Evolutionary conservation across 2,329 filamentous ascomycete species (phyloP).

Genomic region (Chaetomiaceae sp.): DNA sequence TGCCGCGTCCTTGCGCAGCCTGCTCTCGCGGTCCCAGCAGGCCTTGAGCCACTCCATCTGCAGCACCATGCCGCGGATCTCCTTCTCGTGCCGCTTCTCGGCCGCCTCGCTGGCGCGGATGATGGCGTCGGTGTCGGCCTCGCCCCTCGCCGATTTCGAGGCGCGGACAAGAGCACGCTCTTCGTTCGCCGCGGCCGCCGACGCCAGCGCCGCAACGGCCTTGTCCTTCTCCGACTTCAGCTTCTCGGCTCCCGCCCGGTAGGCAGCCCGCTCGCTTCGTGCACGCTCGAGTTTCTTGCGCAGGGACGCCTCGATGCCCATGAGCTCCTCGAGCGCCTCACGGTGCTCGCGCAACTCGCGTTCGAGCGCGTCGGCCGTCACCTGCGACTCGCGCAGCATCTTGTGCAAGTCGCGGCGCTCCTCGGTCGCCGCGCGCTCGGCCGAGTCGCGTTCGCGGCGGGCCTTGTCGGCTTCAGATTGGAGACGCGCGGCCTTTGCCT

Average conservation of each 20-base stretch:
- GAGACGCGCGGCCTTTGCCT: slow-evolving; percentile 61
- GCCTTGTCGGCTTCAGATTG: slow-evolving; percentile 58
- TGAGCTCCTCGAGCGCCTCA: slow-evolving; percentile 52
- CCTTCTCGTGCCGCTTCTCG: slow-evolving; percentile 64
- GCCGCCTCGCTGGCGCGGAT: slow-evolving; percentile 54
- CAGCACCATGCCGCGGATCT: slow-evolving; percentile 75
- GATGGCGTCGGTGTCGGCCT: slow-evolving; percentile 52
- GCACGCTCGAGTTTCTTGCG: slow-evolving; percentile 63
- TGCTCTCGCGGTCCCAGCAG: slow-evolving; percentile 71
- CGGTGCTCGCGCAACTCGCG: slow-evolving; percentile 66
- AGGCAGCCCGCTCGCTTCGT: slow-evolving; percentile 57
- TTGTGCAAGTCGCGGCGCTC: slow-evolving; percentile 55
- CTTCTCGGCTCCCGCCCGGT: slow-evolving; percentile 49
- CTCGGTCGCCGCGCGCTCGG: slow-evolving; percentile 38
- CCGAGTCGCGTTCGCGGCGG: slow-evolving; percentile 39
- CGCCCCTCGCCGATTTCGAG: slow-evolving; percentile 24
- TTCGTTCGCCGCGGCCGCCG: slow-evolving; percentile 25
- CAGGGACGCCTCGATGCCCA: slow-evolving; percentile 52
- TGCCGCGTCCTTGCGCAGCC: slow-evolving; percentile 70
- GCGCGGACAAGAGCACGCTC: slow-evolving; percentile 17
- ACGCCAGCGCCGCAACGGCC: slow-evolving; percentile 34
- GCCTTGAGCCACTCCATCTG: slow-evolving; percentile 90
- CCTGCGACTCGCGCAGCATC: slow-evolving; percentile 55
- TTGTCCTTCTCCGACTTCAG: slow-evolving; percentile 39
- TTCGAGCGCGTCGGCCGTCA: slow-evolving; percentile 63